A percentile compares a stretch with the other conserved stretches of the same genome.
These are phyloP conservation scores for Mycena haematopus DNA, from an alignment of 768 basidiomycete genomes.

Conservation along the genomic window DNA sequence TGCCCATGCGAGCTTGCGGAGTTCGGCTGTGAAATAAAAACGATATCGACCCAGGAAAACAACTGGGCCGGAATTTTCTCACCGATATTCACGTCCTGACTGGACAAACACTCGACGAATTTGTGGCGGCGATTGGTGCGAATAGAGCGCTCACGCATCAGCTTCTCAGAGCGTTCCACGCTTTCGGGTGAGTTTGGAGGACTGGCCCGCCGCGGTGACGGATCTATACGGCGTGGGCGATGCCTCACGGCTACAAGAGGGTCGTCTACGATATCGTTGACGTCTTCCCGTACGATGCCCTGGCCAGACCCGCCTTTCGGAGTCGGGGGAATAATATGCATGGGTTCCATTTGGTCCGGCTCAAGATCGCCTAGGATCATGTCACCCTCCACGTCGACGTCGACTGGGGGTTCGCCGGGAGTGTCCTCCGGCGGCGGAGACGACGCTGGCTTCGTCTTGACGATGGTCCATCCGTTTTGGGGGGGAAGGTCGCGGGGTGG, in stretches of 20 bases:
- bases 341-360: slow-evolving; percentile 46
- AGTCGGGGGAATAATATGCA: slow-evolving; percentile 30
- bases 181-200: slow-evolving; percentile 36
- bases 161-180: slow-evolving; percentile 60
- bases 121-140: slow-evolving; percentile 79
- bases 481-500: slow-evolving; percentile 55
- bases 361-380: slow-evolving; percentile 83
- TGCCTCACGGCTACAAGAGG: slow-evolving; percentile 61
- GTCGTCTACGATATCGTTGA: slow-evolving; percentile 77
- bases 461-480: slow-evolving; percentile 81
- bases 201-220: slow-evolving; percentile 37
- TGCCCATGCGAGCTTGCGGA: slow-evolving; percentile 93
- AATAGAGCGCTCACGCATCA: slow-evolving; percentile 78
- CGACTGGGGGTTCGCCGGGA: slow-evolving; percentile 43
- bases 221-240: slow-evolving; percentile 46
- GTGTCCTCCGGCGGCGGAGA: slow-evolving; percentile 31
- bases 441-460: slow-evolving; percentile 46
- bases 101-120: slow-evolving; percentile 79
- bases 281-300: slow-evolving; percentile 66
- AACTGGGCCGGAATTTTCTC: slow-evolving; percentile 43
- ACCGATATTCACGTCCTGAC: slow-evolving; percentile 86
- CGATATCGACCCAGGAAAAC: neutral
- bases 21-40: slow-evolving; percentile 58
- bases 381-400: slow-evolving; percentile 76
- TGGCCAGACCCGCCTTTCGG: slow-evolving; percentile 52